Evolutionary conservation across 345 rosid species (phyloP), one percentile per base, ranked within the genome.

Genomic region (Sonneratia caseolaris): DNA sequence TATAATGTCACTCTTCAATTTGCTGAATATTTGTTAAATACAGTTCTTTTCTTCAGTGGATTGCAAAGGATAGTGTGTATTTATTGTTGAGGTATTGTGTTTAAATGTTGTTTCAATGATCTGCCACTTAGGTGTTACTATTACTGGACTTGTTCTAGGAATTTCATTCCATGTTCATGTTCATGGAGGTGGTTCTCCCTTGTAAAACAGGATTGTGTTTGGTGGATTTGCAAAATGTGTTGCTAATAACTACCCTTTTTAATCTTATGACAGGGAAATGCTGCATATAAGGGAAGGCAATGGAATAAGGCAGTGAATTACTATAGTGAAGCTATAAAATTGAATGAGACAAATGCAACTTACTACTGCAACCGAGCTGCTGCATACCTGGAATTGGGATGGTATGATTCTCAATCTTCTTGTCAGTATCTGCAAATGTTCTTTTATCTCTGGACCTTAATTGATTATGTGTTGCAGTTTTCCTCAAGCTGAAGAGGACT

Each of bases 401-500:
- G 97, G 98, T 94, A 74, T 70, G 59, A 70, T 64, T 57, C 69
- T 47, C 22, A 18, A 37, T 32, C 8, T 43, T 40, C 37, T 38
- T 40, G 9, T 22, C 16, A 15, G 3, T 49, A 47, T 37, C 70
- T 72, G 56, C 42, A 21, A 37, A 59, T 21, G 37, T 64, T 22
- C 21, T 37, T 55, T 67, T 43, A 66, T 55, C 42, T 68, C 45
- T 18, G 19, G 3, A 3, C 12, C 56, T 65, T 61, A 53, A 68
- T 70, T 74, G 62, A 37, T 57, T 57, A 37, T 14, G 73, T 13
- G 62, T 13, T 83, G 80, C 86, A 94, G 98, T 82, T 94, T 88
- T 74, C 88, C 85, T 78, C 82, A 90, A 88, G 97, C 98, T 66
- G 95, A 94, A 81, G 89, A 86, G 76, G 98, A 94, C 76, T 89